Evolutionary conservation across 1,139 yeast genomes (phyloP).

Genomic region (Kodamaea sp.): DNA sequence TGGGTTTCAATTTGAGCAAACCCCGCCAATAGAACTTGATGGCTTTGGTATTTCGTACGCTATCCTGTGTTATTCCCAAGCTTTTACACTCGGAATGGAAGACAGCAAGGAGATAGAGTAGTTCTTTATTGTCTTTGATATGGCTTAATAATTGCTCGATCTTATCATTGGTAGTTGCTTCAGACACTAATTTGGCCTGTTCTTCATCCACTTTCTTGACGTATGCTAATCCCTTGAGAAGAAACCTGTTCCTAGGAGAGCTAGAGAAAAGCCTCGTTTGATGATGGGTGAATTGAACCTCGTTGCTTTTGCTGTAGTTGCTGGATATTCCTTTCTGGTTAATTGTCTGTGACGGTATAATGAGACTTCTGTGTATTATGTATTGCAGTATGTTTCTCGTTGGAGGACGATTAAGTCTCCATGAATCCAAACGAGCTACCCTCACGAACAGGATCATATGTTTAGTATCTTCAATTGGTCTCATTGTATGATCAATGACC

Average conservation of each 20-base stretch:
- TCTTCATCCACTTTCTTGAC: slow-evolving; percentile 33
- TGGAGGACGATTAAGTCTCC: too few species aligned
- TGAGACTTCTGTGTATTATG: too few species aligned
- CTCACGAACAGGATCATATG: too few species aligned
- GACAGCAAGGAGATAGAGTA: slow-evolving; percentile 30
- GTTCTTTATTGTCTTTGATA: slow-evolving; percentile 33
- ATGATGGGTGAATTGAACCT: too few species aligned
- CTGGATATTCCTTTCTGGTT: too few species aligned
- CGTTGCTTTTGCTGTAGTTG: too few species aligned
- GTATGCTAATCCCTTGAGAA: slow-evolving; percentile 20
- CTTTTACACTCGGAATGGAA: slow-evolving; percentile 36
- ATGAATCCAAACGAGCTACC: too few species aligned
- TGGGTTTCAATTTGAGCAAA: slow-evolving; percentile 23
- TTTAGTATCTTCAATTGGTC: too few species aligned
- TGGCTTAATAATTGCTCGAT: slow-evolving; percentile 24
- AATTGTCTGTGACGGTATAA: too few species aligned
- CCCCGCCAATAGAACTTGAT: slow-evolving; percentile 10
- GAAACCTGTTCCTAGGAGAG: slow-evolving; percentile 4
- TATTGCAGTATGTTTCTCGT: too few species aligned
- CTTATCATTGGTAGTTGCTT: slow-evolving; percentile 22
- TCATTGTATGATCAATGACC: too few species aligned
- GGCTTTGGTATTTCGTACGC: slow-evolving; percentile 1
- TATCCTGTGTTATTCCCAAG: slow-evolving; percentile 28
- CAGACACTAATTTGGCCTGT: slow-evolving; percentile 20
- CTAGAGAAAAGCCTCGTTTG: slow-evolving; percentile 1